phyloP scores from a whole-genome alignment of 768 basidiomycete species.

The Candolleomyces efflorescens region DNA sequence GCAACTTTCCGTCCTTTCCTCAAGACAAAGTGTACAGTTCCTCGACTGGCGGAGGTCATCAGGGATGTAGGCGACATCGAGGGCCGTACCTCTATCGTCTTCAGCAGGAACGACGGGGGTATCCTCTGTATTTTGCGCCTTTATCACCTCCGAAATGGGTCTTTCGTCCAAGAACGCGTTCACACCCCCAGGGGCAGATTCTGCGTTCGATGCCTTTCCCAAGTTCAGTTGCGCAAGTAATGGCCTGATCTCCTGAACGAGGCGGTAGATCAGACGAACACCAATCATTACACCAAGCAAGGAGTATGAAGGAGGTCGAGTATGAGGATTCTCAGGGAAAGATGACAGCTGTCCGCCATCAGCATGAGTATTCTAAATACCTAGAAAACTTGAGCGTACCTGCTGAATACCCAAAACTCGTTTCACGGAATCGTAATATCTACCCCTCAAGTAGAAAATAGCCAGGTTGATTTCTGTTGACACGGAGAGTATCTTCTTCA shows the following conservation, averaged over 20 bases:
- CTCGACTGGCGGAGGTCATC: constrained; percentile 49
- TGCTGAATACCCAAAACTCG: constrained; percentile 65
- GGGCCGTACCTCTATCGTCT: constrained; percentile 63
- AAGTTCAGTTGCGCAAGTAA: constrained; percentile 19
- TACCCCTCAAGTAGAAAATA: constrained; percentile 73
- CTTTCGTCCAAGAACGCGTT: constrained; percentile 54
- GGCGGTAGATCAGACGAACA: constrained; percentile 59
- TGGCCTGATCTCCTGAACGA: constrained; percentile 27
- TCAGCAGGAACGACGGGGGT: constrained; percentile 56
- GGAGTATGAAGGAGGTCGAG: constrained; percentile 82
- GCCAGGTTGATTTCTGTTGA: constrained; percentile 72
- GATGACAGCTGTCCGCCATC: constrained; percentile 57
- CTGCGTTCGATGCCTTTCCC: constrained; percentile 17
- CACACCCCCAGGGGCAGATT: constrained; percentile 19
- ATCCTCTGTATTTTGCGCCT: constrained; percentile 44
- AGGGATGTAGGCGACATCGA: constrained; percentile 58
- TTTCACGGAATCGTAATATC: constrained; percentile 72
- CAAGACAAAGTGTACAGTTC: constrained; percentile 80
- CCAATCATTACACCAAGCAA: constrained; percentile 72
- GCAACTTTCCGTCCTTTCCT: constrained; percentile 77
- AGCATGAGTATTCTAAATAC: background rate
- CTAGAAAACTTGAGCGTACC: constrained; percentile 33
- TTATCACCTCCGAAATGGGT: constrained; percentile 55
- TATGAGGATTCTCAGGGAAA: constrained; percentile 63
- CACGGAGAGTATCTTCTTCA: constrained; percentile 54